These are phyloP conservation scores for Mangifera indica DNA, from an alignment of 345 rosid genomes.

Conservation along the genomic window DNA sequence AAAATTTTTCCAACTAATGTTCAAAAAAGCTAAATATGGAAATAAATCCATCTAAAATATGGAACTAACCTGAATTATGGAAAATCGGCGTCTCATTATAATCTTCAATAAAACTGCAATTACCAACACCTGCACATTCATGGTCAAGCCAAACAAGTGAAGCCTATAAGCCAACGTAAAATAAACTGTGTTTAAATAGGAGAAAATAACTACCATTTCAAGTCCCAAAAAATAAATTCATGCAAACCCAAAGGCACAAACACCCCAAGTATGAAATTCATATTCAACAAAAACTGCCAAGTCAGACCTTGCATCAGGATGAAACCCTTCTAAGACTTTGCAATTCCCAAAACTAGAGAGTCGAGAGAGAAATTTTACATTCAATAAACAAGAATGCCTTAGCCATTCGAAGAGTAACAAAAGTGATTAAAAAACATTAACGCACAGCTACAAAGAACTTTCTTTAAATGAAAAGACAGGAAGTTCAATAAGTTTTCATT, in stretches of 20 bases:
- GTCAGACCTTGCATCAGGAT: background rate
- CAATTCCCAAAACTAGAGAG: background rate
- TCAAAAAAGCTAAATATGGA: constrained; percentile 8
- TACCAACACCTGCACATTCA: constrained; percentile 71
- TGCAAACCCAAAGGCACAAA: background rate
- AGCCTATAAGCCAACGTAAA: background rate
- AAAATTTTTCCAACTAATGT: background rate
- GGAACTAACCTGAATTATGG: constrained; percentile 71
- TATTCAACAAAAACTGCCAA: background rate
- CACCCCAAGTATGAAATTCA: background rate
- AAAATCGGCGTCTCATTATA: constrained; percentile 88
- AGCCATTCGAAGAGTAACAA: background rate
- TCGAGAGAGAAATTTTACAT: background rate
- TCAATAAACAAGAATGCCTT: background rate
- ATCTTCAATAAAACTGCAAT: constrained; percentile 85
- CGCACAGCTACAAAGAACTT: background rate
- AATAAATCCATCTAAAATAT: constrained; percentile 9
- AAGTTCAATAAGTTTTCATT: background rate
- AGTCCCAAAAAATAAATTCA: background rate
- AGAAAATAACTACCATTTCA: constrained; percentile 8
- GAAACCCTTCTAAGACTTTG: background rate
- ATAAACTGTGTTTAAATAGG: background rate
- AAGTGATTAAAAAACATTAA: background rate
- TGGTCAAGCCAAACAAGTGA: background rate
- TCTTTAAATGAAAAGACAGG: constrained; percentile 4